Percentiles rank a stretch among this genome's conserved stretches.
Conservation (phyloP, 768 basidiomycete species). For the Phylloporus rhodoxanthus region DNA sequence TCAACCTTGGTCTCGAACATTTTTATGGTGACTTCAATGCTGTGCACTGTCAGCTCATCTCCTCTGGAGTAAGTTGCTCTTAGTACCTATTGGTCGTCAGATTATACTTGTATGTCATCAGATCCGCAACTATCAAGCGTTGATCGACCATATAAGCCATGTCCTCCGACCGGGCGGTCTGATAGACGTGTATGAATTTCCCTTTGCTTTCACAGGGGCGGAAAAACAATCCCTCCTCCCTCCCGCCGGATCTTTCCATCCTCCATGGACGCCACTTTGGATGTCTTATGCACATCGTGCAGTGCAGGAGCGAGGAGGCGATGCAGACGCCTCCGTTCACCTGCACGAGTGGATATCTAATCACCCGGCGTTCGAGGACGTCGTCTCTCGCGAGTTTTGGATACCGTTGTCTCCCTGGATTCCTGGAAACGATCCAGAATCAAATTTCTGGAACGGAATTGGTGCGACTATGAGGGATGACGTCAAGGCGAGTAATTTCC, state of each 20-base stretch:
- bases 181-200: slow-evolving; percentile 61
- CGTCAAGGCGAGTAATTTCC: slow-evolving; percentile 38
- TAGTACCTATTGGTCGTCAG: slow-evolving; percentile 8
- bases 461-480: slow-evolving; percentile 53
- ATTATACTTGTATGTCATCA: slow-evolving; percentile 26
- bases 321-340: slow-evolving; percentile 55
- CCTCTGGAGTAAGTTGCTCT: slow-evolving; percentile 57
- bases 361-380: slow-evolving; percentile 54
- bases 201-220: slow-evolving; percentile 56
- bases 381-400: slow-evolving; percentile 56
- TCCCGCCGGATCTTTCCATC: slow-evolving; percentile 37
- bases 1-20: slow-evolving; percentile 79
- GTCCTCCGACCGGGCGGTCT: slow-evolving; percentile 69
- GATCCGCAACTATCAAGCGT: slow-evolving; percentile 61
- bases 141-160: slow-evolving; percentile 62
- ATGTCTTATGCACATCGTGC: slow-evolving; percentile 51
- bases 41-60: slow-evolving; percentile 65
- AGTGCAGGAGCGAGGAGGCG: slow-evolving; percentile 52
- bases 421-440: slow-evolving; percentile 16
- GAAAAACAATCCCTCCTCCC: slow-evolving; percentile 42
- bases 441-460: slow-evolving; percentile 36
- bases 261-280: slow-evolving; percentile 61
- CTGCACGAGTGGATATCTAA: slow-evolving; percentile 48
- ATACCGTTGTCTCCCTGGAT: slow-evolving; percentile 54
- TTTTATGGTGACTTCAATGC: slow-evolving; percentile 75